These are phyloP conservation scores for Papiliotrema terrestris DNA, from an alignment of 1,284 basidiomycete species.

Conservation along the genomic window DNA sequence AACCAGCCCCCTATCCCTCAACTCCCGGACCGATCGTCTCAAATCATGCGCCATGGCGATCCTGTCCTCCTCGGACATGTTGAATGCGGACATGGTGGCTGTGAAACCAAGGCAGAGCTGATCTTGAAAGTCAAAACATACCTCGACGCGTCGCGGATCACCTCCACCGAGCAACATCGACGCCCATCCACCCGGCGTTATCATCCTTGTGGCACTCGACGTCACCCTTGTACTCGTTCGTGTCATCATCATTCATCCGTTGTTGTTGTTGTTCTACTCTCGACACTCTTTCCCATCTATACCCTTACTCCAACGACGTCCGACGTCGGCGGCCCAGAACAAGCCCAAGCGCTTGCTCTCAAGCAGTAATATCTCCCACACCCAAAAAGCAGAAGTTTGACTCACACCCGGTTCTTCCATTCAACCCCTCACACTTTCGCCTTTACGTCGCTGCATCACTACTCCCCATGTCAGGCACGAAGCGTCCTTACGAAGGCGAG, in stretches of 20 bases:
- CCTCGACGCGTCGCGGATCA: constrained; percentile 2
- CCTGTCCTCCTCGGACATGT: constrained; percentile 12
- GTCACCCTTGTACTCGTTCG: not conserved
- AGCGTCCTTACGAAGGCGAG: constrained; percentile 21
- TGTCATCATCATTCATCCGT: not conserved
- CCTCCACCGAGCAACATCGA: constrained; percentile 3
- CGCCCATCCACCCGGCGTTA: not conserved
- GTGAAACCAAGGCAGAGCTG: not conserved
- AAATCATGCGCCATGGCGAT: constrained; percentile 45
- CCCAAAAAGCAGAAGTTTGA: constrained; percentile 11
- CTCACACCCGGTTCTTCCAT: constrained; percentile 18
- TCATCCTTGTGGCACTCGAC: not conserved
- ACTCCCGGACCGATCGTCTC: constrained; percentile 38
- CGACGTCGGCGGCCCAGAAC: no score
- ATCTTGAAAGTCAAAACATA: not conserved
- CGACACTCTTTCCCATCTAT: no score
- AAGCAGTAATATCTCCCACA: constrained; percentile 17
- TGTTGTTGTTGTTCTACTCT: not conserved
- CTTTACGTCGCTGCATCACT: not conserved
- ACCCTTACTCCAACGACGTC: no score
- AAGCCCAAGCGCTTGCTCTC: not conserved
- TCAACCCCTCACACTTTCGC: constrained; percentile 5
- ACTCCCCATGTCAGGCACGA: constrained; percentile 26
- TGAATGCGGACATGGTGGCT: not conserved
- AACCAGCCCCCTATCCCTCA: constrained; percentile 45